Percentiles rank a stretch among this genome's conserved stretches.
Evolutionary conservation across 2,329 filamentous ascomycete species (phyloP).

Genomic region (Aphanocladium album): DNA sequence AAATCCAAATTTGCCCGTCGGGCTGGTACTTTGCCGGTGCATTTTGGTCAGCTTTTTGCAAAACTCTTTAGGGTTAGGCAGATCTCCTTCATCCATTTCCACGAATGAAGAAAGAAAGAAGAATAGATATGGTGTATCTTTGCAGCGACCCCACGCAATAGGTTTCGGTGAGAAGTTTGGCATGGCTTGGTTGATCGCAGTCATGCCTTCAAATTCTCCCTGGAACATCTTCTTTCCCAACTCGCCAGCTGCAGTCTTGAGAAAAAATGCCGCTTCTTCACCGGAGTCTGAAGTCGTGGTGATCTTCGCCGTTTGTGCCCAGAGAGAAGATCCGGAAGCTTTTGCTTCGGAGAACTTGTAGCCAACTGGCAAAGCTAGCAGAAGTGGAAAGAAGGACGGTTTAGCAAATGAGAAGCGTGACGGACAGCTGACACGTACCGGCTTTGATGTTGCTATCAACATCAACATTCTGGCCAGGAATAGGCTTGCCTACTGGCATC

Average conservation of each 20-base stretch:
- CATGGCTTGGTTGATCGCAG: neutral
- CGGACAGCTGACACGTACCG: neutral
- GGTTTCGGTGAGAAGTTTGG: conserved; percentile 1
- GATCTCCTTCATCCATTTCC: neutral
- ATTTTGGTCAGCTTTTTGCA: neutral
- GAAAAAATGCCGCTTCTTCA: neutral
- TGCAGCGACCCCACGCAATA: neutral
- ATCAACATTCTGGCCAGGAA: no score
- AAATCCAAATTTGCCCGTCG: conserved; percentile 10
- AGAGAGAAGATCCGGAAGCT: neutral
- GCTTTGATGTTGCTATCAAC: neutral
- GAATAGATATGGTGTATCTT: neutral
- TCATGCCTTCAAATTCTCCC: conserved; percentile 4
- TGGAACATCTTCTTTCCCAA: neutral
- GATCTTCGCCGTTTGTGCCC: neutral
- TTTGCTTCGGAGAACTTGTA: neutral
- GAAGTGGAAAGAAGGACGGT: no score
- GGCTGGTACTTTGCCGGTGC: neutral
- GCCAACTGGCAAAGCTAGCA: neutral
- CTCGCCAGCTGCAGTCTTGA: neutral
- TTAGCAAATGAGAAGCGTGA: neutral
- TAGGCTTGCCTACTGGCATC: no score
- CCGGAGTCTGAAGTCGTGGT: neutral
- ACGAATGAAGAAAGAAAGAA: neutral
- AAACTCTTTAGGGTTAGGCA: neutral